Percentiles rank a stretch among this genome's conserved stretches.
Conservation (phyloP, 139 green algal species). For the Spirogloea muscicola region DNA sequence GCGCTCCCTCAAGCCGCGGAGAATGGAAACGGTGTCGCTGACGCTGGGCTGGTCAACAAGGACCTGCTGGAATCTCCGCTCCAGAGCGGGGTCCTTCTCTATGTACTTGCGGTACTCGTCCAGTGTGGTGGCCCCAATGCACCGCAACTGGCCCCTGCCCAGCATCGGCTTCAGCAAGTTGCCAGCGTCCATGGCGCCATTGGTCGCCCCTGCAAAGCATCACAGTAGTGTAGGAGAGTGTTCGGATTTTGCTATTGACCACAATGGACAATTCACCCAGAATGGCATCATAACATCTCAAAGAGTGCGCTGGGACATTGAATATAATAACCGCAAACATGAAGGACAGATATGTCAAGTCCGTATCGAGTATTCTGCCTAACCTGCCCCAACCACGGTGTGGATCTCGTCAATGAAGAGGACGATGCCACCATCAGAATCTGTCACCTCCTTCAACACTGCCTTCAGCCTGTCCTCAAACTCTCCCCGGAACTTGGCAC, state of each 20-base stretch:
- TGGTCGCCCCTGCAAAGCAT: slow-evolving; percentile 40
- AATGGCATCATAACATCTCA: too few relatives aligned
- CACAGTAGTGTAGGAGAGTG: too few relatives aligned
- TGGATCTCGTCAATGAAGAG: slow-evolving; percentile 99
- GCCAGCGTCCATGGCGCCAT: slow-evolving; percentile 87
- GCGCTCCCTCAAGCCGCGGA: slow-evolving; percentile 87
- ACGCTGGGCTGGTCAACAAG: slow-evolving; percentile 90
- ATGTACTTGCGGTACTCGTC: slow-evolving; percentile 99
- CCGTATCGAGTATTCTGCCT: too few relatives aligned
- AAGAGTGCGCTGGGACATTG: too few relatives aligned
- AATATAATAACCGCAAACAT: too few relatives aligned
- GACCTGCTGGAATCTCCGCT: slow-evolving; percentile 93
- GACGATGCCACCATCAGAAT: slow-evolving; percentile 76
- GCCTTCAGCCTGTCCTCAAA: slow-evolving; percentile 98
- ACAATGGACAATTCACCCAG: too few relatives aligned
- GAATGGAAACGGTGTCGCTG: slow-evolving; percentile 90
- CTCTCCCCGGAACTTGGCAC: slow-evolving; percentile 96
- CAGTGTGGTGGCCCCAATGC: slow-evolving; percentile 95
- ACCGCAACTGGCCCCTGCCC: slow-evolving; percentile 89
- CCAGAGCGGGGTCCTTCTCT: slow-evolving; percentile 97
- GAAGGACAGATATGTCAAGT: too few relatives aligned
- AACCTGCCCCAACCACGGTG: slow-evolving; percentile 78
- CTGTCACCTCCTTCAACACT: slow-evolving; percentile 57
- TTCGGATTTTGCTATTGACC: too few relatives aligned
- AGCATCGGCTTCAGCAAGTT: slow-evolving; percentile 96